Conservation (phyloP, 2,329 filamentous ascomycete species). For the Penicillium sp. region DNA sequence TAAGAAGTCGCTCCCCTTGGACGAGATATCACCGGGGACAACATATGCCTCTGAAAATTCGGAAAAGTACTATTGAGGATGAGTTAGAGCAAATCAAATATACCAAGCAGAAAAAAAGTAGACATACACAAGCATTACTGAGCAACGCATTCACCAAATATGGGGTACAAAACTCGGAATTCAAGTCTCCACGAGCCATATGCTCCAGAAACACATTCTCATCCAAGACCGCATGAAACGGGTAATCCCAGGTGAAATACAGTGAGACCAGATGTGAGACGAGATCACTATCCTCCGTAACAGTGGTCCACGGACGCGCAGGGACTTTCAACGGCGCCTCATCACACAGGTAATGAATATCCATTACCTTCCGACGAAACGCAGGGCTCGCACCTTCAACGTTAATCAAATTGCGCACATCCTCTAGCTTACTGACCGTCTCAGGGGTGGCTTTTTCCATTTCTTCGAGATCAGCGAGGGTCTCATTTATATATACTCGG, state of each 20-base stretch:
- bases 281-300: constrained; percentile 67
- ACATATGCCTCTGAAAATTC: constrained; percentile 38
- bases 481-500: constrained; percentile 30
- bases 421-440: constrained; percentile 24
- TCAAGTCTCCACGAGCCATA: constrained; percentile 33
- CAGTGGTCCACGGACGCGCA: constrained; percentile 64
- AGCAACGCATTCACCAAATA: constrained; percentile 88
- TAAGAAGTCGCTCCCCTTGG: constrained; percentile 34
- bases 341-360: constrained; percentile 38
- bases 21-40: constrained; percentile 33
- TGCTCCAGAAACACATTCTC: constrained; percentile 63
- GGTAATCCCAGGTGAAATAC: constrained; percentile 92
- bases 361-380: constrained; percentile 38
- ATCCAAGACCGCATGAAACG: constrained; percentile 78
- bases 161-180: constrained; percentile 71
- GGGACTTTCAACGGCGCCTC: constrained; percentile 33
- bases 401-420: constrained; percentile 26
- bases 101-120: neutral
- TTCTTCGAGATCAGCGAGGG: constrained; percentile 19
- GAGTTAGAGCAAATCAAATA: no score
- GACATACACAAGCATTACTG: constrained; percentile 47
- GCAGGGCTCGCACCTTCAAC: constrained; percentile 29
- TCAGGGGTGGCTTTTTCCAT: constrained; percentile 5
- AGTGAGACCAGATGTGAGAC: constrained; percentile 78
- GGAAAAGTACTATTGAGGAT: constrained; percentile 31